A percentile compares a stretch with the other conserved stretches of the same genome.
Conservation (phyloP, 2,329 filamentous ascomycete species). For the Trichoderma harzianum region DNA sequence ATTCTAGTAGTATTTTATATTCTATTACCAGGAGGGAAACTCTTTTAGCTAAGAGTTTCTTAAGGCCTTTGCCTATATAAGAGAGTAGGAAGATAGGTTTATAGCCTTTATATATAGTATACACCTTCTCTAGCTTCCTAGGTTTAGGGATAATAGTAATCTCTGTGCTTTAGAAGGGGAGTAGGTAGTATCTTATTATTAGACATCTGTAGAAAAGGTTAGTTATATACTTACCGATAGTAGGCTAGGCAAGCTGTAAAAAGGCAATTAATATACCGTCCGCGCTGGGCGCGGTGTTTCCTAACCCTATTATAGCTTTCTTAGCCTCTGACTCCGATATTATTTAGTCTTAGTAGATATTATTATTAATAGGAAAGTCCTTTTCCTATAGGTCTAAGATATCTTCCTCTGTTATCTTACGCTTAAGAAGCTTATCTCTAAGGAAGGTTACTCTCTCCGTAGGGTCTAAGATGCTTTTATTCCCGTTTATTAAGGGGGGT, state of each 20-base stretch:
- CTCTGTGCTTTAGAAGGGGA: background rate
- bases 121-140: background rate
- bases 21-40: background rate
- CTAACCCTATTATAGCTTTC: background rate
- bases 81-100: background rate
- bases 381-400: background rate
- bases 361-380: background rate
- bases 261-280: background rate
- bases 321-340: background rate
- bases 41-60: background rate
- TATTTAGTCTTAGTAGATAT: background rate
- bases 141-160: background rate
- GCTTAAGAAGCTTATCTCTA: background rate
- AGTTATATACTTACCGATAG: background rate
- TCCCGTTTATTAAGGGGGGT: background rate
- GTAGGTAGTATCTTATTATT: background rate
- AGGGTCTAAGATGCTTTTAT: background rate
- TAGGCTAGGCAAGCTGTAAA: background rate
- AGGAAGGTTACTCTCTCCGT: background rate
- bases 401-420: background rate
- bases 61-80: background rate
- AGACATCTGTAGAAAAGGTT: background rate
- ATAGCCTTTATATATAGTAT: background rate
- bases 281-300: background rate
- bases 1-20: background rate